phyloP scores from a whole-genome alignment of 208 protist genomes.

The Crithidia sp. region DNA sequence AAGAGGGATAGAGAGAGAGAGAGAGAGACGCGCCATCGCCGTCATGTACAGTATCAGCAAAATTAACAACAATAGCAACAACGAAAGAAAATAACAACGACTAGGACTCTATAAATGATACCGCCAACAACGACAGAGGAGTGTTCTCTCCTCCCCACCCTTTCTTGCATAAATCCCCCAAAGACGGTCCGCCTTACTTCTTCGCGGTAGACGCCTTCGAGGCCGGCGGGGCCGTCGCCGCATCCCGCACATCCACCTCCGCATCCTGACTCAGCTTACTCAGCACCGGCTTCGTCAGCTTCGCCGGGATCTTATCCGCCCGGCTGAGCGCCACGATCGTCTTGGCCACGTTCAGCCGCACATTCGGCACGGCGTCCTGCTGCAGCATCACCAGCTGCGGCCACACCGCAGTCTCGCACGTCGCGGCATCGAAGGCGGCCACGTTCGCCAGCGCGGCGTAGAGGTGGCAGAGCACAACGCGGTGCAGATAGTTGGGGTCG shows the following conservation, averaged over 20 bases:
- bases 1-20: background rate
- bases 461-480: conserved; percentile 77
- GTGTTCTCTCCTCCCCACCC: background rate
- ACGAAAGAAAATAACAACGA: conserved; percentile 5
- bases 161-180: background rate
- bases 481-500: conserved; percentile 79
- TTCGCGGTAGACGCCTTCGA: conserved; percentile 22
- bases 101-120: conserved; percentile 2
- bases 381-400: conserved; percentile 67
- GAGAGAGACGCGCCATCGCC: background rate
- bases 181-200: conserved; percentile 2
- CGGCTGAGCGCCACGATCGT: conserved; percentile 58
- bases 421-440: conserved; percentile 48
- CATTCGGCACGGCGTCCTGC: conserved; percentile 79
- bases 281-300: conserved; percentile 59
- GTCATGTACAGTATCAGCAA: conserved; percentile 18
- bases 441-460: conserved; percentile 68
- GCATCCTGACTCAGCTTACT: conserved; percentile 62
- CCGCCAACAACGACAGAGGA: background rate
- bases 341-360: conserved; percentile 80
- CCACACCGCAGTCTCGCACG: conserved; percentile 63
- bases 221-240: conserved; percentile 25
- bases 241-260: conserved; percentile 74
- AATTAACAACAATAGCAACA: conserved; percentile 27
- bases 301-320: conserved; percentile 50